phyloP scores from a whole-genome alignment of 73 alveolate genomes.

The Symbiodinium natans region DNA sequence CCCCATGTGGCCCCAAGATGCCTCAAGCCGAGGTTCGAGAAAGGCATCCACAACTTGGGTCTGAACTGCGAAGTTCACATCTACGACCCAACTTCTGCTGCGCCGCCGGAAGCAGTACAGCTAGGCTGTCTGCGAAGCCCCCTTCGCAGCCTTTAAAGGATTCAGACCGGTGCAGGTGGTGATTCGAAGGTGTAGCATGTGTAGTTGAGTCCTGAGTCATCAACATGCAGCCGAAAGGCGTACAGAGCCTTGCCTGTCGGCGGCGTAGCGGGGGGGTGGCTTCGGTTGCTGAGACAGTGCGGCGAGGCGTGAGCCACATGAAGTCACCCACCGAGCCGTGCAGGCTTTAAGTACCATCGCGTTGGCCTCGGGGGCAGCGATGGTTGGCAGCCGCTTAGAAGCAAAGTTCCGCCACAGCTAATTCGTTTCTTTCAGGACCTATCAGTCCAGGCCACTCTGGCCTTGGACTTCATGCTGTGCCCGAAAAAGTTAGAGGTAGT shows the following conservation, averaged over 20 bases:
- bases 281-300: background rate
- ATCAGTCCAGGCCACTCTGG: too few relatives aligned
- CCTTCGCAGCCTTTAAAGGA: background rate
- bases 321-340: too few relatives aligned
- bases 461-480: too few relatives aligned
- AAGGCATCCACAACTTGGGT: slow-evolving; percentile 64
- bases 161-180: background rate
- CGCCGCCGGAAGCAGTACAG: slow-evolving; percentile 8
- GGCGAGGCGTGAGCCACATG: background rate
- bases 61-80: slow-evolving; percentile 66
- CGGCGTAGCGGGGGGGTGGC: background rate
- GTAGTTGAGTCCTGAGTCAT: background rate
- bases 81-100: slow-evolving; percentile 58
- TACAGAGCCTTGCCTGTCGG: background rate
- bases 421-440: background rate
- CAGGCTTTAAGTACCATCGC: slow-evolving; percentile 34
- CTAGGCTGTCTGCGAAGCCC: slow-evolving; percentile 15
- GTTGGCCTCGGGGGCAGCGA: slow-evolving; percentile 40
- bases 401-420: background rate
- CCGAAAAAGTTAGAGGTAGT: too few relatives aligned
- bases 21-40: slow-evolving; percentile 67
- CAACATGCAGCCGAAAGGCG: background rate
- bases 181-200: background rate
- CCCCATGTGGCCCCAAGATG: too few relatives aligned
- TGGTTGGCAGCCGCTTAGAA: slow-evolving; percentile 25